Percentiles rank a stretch among this genome's conserved stretches.
Evolutionary conservation across 257 asterid species (phyloP).

Genomic region (Nicotiana knightiana): DNA sequence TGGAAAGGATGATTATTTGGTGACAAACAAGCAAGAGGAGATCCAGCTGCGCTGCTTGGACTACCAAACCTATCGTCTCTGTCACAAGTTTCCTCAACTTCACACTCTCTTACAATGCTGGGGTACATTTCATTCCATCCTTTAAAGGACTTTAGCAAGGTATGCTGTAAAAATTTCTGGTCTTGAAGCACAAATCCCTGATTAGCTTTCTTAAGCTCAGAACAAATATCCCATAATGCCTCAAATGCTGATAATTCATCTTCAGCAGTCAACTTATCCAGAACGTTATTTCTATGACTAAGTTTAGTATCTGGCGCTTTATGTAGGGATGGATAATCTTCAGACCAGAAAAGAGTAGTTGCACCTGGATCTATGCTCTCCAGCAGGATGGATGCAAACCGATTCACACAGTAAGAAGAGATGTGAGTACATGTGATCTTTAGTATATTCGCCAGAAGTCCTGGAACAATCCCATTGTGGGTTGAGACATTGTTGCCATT

Average conservation of each 20-base stretch:
- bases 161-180: constrained; percentile 42
- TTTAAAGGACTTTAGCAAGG: constrained; percentile 44
- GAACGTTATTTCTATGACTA: constrained; percentile 24
- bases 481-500: constrained; percentile 23
- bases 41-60: constrained; percentile 60
- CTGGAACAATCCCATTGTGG: constrained; percentile 28
- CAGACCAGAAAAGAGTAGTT: constrained; percentile 31
- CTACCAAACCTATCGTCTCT: constrained; percentile 61
- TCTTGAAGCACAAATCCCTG: constrained; percentile 52
- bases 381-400: constrained; percentile 50
- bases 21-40: constrained; percentile 77
- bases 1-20: constrained; percentile 87
- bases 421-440: constrained; percentile 44
- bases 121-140: constrained; percentile 67
- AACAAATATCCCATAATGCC: constrained; percentile 44
- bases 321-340: constrained; percentile 31
- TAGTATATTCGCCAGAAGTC: constrained; percentile 36
- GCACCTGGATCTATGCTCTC: constrained; percentile 42
- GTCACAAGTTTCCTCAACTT: constrained; percentile 51
- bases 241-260: constrained; percentile 38
- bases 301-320: constrained; percentile 24
- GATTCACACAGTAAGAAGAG: constrained; percentile 56
- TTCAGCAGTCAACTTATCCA: constrained; percentile 26
- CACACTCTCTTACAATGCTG: constrained; percentile 58
- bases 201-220: constrained; percentile 39